Base-by-base conservation (phyloP, 768 basidiomycete species). In the Aureoboletus auriporus region DNA sequence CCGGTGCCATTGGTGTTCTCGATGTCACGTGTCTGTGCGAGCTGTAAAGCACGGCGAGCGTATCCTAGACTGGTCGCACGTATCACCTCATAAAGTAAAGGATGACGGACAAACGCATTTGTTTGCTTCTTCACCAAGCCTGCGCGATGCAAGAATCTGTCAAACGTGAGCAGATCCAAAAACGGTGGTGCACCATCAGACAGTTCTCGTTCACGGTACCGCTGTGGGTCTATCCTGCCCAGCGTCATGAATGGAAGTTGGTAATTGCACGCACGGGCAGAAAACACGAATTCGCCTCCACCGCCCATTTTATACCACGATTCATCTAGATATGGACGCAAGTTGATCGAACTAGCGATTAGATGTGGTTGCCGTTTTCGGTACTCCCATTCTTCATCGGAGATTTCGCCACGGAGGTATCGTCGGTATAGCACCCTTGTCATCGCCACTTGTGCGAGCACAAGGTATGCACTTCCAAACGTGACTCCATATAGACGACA, bases 391-490 rank as follows among this genome's bases (percentile, higher is more conserved):
- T 83, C 82, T 5, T 69, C 69, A 39, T 71, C 59, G 5, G 63
- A 58, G 39, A 83, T 75, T 14, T 77, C 67, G 0, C 80, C 79
- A 5, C 67, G 67, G n/a, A 76, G 54, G 52, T 74, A 78, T 27
- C 67, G 70, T 28, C 71, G 68, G 41, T 75, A 73, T 10, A 83
- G 69, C 8, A 81, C 55, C 0, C 81, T 75, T 5, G 79, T 69
- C 45, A 77, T 63, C 0, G 75, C 80, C 4, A 82, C 66, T 55
- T 84, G 82, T 1, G 69, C 73, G 16, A 83, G 67, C 5, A 76
- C 66, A 2, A 77, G 70, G 29, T n/a, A n/a, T n/a, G n/a, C n/a
- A n/a, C n/a, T n/a, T n/a, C n/a, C n/a, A n/a, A n/a, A n/a, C n/a
- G n/a, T n/a, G n/a, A n/a, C n/a, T n/a, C n/a, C n/a, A n/a, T n/a